Evolutionary conservation across 2,329 filamentous ascomycete species (phyloP).

Genomic region (Xylariaceae sp.): DNA sequence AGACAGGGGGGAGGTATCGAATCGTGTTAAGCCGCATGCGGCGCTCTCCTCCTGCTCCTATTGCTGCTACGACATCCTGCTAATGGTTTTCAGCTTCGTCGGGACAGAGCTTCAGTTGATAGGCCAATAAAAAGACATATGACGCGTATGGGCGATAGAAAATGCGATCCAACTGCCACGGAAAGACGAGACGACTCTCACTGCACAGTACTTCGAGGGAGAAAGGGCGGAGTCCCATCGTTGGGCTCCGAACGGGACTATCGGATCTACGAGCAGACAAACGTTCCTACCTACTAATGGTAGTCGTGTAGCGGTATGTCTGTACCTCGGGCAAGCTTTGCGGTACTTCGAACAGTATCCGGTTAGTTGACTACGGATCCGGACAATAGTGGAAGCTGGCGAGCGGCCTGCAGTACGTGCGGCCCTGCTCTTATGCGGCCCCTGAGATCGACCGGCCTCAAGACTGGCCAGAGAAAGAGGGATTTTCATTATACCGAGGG

Average conservation of each 20-base stretch:
- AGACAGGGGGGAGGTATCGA: background rate
- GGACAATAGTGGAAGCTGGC: conserved; percentile 6
- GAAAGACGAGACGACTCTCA: background rate
- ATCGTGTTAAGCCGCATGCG: background rate
- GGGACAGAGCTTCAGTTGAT: background rate
- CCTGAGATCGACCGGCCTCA: conserved; percentile 4
- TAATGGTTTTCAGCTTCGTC: background rate
- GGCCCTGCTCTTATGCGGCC: conserved; percentile 19
- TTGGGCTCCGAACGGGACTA: conserved; percentile 2
- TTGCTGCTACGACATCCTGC: background rate
- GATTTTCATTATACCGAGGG: conserved; percentile 7
- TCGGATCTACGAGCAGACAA: conserved; percentile 3
- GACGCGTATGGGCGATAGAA: background rate
- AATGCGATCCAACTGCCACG: background rate
- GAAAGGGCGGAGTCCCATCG: conserved; percentile 2
- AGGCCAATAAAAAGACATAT: background rate
- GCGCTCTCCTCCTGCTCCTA: background rate
- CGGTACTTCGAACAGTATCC: background rate
- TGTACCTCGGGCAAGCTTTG: background rate
- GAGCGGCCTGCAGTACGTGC: background rate
- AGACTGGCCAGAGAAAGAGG: background rate
- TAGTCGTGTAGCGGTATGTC: conserved; percentile 8
- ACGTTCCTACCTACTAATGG: conserved; percentile 7
- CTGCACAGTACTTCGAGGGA: conserved; percentile 9
- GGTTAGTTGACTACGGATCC: conserved; percentile 7